Evolutionary conservation across 352 stramenopile genomes (phyloP), one percentile per base, ranked within the genome.

Genomic region (Phytophthora palmivora): DNA sequence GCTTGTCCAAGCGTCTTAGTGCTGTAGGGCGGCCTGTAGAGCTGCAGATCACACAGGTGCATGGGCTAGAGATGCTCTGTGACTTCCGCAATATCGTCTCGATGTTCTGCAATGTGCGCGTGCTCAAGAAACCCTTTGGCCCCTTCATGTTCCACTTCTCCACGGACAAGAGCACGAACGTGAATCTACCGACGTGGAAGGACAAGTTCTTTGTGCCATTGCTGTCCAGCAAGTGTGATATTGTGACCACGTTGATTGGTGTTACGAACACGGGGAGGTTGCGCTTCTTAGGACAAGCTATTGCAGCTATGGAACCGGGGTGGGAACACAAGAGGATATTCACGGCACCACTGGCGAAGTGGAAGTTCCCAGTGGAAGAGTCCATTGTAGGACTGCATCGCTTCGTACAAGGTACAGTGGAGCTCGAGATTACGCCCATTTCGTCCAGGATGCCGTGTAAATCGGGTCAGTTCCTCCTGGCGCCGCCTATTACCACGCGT

Each of bases 81-180:
- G 85, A 94, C 58, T 94, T 77, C 38, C 78, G 82, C 38, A 84
- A 91, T 68, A 69, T 94, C 2, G 48, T 66, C 18, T 81, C 78
- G 6, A 49, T 92, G 8, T 89, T 82, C 48, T 94, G 80, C 72
- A 91, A 88, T 48, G 78, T 94, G 3, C 84, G 83, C 45, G 80
- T 94, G 54, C 76, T 94, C n/a, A 92, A 92, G 72, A 89, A 91
- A 33, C 86, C 86, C 10, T 94, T 92, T 46, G 86, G 86, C 0
- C 86, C 86, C 33, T 93, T 93, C 74, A 94, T 94, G 86, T 94
- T 92, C 56, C 79, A 94, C 67, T 94, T 92, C 68, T 76, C 78
- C 34, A 88, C 86, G 2, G 53, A 49, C 15, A 81, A 80, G 46
- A 73, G 78, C 54, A 76, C 67, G 9, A 85, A 88, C 44, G 69